Evolutionary conservation across 306 rosid genomes (phyloP), one percentile per base, ranked within the genome.

Genomic region (Amphicarpaea edgeworthii): DNA sequence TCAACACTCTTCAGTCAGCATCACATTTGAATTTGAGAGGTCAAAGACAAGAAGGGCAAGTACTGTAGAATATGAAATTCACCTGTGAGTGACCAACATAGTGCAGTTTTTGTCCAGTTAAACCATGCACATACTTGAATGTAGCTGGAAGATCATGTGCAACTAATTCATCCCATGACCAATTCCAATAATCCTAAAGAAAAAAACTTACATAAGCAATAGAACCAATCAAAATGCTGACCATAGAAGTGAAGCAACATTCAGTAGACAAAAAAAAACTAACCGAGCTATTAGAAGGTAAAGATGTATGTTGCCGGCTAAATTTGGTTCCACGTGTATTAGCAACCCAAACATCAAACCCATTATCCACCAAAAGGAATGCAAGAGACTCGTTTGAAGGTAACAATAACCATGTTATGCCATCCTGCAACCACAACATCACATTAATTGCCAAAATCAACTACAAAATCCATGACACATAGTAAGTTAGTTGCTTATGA

Each of bases 141-240:
- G 93, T 90, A 20, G 96, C 92, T 16, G 98, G 95, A 69, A 95
- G 89, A 84, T 95, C 98, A 81, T 87, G 85, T 53, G 97, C 89
- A 8, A 90, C 97, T 47, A 95, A 79, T 84, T 92, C 97, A 92
- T 95, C 97, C 99, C 99, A 95, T 65, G 99, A 87, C 99, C 97
- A 95, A 62, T 95, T 67, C 99, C 97, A 95, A 45, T 87, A 95
- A 72, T 71, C 88, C 85, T 82, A 64, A 64, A 71, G 20, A 40
- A 12, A 21, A 7, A 34, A 49, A 63, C 57, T 77, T 5, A 37
- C 26, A 71, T 70, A 43, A 82, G 65, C 65, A 64, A 80, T 15
- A 38, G 16, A 45, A 71, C 30, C 70, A 82, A 71, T 21, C 75
- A 82, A 76, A 77, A 54, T 49, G 12, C 61, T 19, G 20, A 68